Percentiles rank a stretch among this genome's conserved stretches.
Evolutionary conservation across 2,329 filamentous ascomycete genomes (phyloP).

Genomic region (Ophiostoma novo-ulmi): DNA sequence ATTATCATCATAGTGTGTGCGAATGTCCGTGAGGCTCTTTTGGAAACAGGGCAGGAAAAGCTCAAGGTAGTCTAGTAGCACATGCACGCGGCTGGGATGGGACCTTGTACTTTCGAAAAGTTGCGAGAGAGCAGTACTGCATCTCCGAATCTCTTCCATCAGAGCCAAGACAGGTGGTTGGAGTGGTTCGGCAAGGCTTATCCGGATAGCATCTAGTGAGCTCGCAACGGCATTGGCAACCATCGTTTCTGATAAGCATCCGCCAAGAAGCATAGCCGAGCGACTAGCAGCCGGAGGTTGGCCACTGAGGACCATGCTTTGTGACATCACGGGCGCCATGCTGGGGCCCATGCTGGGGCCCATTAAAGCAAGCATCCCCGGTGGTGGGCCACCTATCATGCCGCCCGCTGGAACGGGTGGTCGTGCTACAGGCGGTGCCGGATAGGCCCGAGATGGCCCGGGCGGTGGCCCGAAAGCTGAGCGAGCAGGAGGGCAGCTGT

Average conservation of each 20-base stretch:
- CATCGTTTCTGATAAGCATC: slow-evolving; percentile 52
- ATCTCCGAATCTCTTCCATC: slow-evolving; percentile 44
- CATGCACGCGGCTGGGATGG: slow-evolving; percentile 45
- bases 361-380: neutral
- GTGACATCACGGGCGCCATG: neutral
- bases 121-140: slow-evolving; percentile 46
- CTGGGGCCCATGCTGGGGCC: neutral
- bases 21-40: slow-evolving; percentile 51
- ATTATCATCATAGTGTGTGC: slow-evolving; percentile 46
- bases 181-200: slow-evolving; percentile 41
- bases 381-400: neutral
- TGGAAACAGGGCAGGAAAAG: slow-evolving; percentile 53
- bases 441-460: neutral
- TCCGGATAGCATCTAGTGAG: slow-evolving; percentile 47
- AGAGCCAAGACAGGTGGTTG: slow-evolving; percentile 46
- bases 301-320: neutral
- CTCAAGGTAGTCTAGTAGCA: slow-evolving; percentile 52
- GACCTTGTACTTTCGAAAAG: slow-evolving; percentile 51
- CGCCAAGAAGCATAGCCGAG: slow-evolving; percentile 41
- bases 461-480: slow-evolving; percentile 1
- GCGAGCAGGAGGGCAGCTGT: slow-evolving; percentile 1
- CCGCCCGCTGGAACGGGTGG: neutral
- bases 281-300: slow-evolving; percentile 11
- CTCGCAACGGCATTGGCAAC: slow-evolving; percentile 45
- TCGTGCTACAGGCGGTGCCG: neutral